Conservation (phyloP, 2,329 filamentous ascomycete species). For the Aspergillus quadrilineatus region DNA sequence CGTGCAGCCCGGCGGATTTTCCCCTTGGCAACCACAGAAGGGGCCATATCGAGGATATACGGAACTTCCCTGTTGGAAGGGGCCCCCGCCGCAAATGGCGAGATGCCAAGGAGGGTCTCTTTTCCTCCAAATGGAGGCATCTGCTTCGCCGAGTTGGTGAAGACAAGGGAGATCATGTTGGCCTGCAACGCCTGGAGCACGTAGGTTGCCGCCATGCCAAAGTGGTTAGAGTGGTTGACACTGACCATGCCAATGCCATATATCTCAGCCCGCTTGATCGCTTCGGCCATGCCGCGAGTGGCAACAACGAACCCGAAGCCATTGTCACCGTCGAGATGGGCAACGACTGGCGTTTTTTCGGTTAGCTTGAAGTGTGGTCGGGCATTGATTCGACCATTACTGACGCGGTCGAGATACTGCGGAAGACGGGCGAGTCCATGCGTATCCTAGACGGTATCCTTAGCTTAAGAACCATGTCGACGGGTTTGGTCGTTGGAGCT, state of each 20-base stretch:
- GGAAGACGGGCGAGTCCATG: conserved; percentile 76
- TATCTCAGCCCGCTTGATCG: conserved; percentile 64
- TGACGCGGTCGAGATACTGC: conserved; percentile 71
- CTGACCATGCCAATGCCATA: conserved; percentile 73
- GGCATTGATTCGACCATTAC: conserved; percentile 66
- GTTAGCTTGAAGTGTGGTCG: conserved; percentile 57
- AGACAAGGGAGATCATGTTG: conserved; percentile 67
- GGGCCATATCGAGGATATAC: conserved; percentile 56
- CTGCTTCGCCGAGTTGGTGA: conserved; percentile 70
- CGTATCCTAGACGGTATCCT: conserved; percentile 52
- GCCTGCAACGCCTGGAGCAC: conserved; percentile 74
- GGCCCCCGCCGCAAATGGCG: conserved; percentile 71
- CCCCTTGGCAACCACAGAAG: conserved; percentile 44
- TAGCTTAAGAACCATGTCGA: neutral
- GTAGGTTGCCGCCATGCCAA: conserved; percentile 78
- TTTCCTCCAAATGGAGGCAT: conserved; percentile 69
- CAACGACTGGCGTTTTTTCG: conserved; percentile 69
- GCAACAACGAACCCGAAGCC: conserved; percentile 74
- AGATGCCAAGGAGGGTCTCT: conserved; percentile 69
- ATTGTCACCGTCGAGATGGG: conserved; percentile 66
- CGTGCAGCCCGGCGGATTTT: conserved; percentile 47
- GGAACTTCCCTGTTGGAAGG: conserved; percentile 59
- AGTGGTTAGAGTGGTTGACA: conserved; percentile 76
- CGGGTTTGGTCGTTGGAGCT: neutral
- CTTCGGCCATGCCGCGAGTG: conserved; percentile 62